Conservation (phyloP, 306 rosid genomes). For the Clitoria ternatea region DNA sequence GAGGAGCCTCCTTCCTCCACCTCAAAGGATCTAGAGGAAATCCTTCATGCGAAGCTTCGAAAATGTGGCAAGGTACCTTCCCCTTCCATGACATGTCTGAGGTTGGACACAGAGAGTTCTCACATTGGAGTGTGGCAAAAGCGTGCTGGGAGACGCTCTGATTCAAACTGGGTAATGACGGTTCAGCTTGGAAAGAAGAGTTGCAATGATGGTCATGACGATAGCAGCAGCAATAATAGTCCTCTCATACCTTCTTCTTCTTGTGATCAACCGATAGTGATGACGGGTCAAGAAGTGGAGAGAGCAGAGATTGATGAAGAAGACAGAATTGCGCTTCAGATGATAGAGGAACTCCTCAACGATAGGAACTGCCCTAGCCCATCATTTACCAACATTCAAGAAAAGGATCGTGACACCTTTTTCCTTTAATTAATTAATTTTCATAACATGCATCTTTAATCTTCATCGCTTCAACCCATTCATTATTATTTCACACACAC, state of each 20-base stretch:
- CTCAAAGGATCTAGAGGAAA: conserved; percentile 55
- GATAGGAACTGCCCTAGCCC: conserved; percentile 49
- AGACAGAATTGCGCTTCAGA: conserved; percentile 73
- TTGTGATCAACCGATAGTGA: background rate
- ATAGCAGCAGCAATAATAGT: background rate
- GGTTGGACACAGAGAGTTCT: conserved; percentile 83
- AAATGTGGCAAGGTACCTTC: conserved; percentile 68
- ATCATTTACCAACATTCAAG: conserved; percentile 24
- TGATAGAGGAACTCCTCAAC: conserved; percentile 91
- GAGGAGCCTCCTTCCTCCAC: conserved; percentile 21
- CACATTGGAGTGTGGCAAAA: conserved; percentile 92
- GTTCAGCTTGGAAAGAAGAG: conserved; percentile 44
- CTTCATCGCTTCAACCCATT: background rate
- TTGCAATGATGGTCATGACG: background rate
- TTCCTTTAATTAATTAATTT: no score
- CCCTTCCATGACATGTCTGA: conserved; percentile 85
- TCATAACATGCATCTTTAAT: conserved; percentile 14
- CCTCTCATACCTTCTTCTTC: background rate
- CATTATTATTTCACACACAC: no score
- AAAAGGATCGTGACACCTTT: conserved; percentile 26
- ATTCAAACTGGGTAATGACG: conserved; percentile 82
- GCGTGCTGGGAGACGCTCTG: conserved; percentile 59
- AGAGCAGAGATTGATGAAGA: conserved; percentile 46
- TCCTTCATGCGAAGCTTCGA: conserved; percentile 74
- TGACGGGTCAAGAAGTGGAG: background rate